Conservation (phyloP, 2,329 filamentous ascomycete species). For the Xylaria sp. region DNA sequence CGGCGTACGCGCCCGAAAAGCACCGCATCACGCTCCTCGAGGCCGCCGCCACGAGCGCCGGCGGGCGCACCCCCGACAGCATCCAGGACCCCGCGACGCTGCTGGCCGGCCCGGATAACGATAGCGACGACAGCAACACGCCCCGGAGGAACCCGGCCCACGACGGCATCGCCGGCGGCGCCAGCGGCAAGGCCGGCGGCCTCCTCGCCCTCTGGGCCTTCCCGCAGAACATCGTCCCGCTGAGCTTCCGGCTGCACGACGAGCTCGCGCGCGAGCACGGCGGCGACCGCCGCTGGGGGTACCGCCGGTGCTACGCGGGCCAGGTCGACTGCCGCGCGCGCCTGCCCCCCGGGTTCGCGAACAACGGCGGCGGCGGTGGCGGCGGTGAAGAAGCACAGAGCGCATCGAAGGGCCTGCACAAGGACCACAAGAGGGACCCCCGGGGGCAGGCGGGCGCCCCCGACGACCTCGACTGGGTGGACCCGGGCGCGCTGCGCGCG, state of each 20-base stretch:
- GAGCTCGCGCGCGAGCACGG: conserved; percentile 70
- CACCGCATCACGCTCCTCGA: conserved; percentile 75
- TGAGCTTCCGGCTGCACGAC: conserved; percentile 71
- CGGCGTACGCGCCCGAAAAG: conserved; percentile 63
- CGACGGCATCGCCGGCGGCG: conserved; percentile 67
- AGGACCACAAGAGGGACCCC: conserved; percentile 35
- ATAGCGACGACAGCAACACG: too few relatives aligned
- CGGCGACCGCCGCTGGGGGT: conserved; percentile 71
- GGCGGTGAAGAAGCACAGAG: conserved; percentile 6
- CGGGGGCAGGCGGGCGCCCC: conserved; percentile 42
- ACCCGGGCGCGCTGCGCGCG: conserved; percentile 46
- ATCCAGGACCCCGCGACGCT: conserved; percentile 37
- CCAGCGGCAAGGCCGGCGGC: conserved; percentile 78
- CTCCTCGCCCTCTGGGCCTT: conserved; percentile 76
- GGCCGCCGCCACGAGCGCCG: conserved; percentile 54
- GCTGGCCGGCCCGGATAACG: conserved; percentile 34
- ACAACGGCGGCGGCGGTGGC: too few relatives aligned
- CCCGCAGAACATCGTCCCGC: conserved; percentile 67
- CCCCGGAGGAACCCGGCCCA: conserved; percentile 39
- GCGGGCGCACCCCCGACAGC: conserved; percentile 39
- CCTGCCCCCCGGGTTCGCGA: conserved; percentile 30
- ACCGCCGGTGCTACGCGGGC: conserved; percentile 50
- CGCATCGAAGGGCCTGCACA: conserved; percentile 33
- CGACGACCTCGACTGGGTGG: conserved; percentile 72
- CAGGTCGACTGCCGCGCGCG: conserved; percentile 38